Base-by-base conservation (phyloP, 768 basidiomycete species). In the Boletus sp. region DNA sequence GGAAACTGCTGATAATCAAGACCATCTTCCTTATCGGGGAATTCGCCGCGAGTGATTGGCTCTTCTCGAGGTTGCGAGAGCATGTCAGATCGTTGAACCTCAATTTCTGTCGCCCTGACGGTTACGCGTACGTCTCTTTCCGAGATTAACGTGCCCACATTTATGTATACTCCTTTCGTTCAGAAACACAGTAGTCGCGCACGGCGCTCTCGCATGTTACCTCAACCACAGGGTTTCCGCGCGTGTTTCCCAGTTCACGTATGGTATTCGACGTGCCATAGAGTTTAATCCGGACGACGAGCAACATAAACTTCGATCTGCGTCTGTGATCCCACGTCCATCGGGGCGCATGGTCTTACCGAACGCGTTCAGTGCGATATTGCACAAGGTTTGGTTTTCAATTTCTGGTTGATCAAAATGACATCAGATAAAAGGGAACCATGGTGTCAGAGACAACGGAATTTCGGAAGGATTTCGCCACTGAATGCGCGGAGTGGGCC, bases 81-180 rank as follows among this genome's bases (percentile, higher is more conserved):
- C 59, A 69, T 2, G 60, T 83, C 19, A 63, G 55, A 19, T 65
- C 69, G 0, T 51, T 71, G 10, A 69, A 72, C 2, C 48, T 82
- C 33, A 66, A 72, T n/a, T 70, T 83, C 35, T 72, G 74, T 51
- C 74, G 81, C 4, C 82, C 81, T 7, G 79, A 82, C 50, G 74
- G 73, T 32, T 76, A 79, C 59, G 72, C 80, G 83, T 81, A 21
- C 45, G 64, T 25, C 51, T 8, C 30, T 69, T 66, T 44, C 15
- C 37, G 10, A 29, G n/a, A 29, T 17, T 2, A 29, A 27, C 5
- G 15, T 11, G n/a, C 5, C 15, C 45, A 27, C 35, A 9, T 40
- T 30, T 8, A 29, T 7, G 10, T 4, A 46, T 13, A 51, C 29
- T 9, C 19, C 4, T 23, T 37, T n/a, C 19, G 9, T 5, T 13